Evolutionary conservation across 2,329 filamentous ascomycete species (phyloP), one percentile per base, ranked within the genome.

Genomic region (Colletotrichum sp.): DNA sequence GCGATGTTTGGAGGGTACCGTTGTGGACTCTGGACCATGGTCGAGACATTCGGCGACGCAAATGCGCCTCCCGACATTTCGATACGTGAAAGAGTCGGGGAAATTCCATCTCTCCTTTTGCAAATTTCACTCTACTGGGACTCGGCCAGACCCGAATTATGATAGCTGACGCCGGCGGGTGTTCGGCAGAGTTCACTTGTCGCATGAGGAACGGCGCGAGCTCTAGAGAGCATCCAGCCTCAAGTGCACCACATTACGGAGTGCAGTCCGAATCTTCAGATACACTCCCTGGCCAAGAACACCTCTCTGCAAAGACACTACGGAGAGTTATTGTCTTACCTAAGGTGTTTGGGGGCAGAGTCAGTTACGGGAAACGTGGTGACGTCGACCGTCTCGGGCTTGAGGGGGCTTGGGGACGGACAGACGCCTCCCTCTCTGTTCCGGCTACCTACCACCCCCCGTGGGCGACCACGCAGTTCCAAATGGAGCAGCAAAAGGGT

Each of bases 101-200:
- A 21, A 24, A 26, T 32, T 34, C 6, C 62, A 62, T 34, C 26
- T 60, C 63, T 16, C 16, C n/a, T 67, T 66, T 70, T 18, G 26
- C 26, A 21, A 63, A 57, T 74, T 18, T n/a, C 39, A 49, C 39
- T n/a, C 18, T 6, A 44, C 18, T 60, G 21, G 32, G 55, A 72
- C 55, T 62, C 64, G 71, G 68, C 28, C 68, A 71, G 52, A 71
- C 39, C 34, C 62, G 69, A 71, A 62, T 66, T 62, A 28, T 75
- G 72, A 71, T n/a, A 66, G 69, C 32, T 64, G 44, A 66, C 30
- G 49, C 60, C 52, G 44, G 32, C 30, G 44, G 44, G 52, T 57
- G 32, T 59, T 59, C n/a, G 28, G 18, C 39, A 52, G 44, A 52
- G 12, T 24, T 52, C 44, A 52, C 10, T 13, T 52, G n/a, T 52